Evolutionary conservation across 2,329 filamentous ascomycete species (phyloP).

Genomic region (Aciculosporium take): DNA sequence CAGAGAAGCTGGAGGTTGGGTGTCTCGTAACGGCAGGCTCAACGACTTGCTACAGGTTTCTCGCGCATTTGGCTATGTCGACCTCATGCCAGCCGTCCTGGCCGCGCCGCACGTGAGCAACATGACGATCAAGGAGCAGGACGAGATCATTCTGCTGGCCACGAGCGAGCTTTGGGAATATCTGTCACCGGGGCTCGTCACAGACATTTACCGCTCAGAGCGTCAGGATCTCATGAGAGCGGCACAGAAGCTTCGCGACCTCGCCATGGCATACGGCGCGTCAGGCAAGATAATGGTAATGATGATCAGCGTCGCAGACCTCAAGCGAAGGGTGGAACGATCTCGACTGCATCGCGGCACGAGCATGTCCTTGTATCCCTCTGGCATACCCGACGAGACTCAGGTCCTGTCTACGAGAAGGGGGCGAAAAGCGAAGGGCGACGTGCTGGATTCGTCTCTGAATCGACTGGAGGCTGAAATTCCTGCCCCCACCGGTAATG

Average conservation of each 20-base stretch:
- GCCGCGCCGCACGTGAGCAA: constrained; percentile 75
- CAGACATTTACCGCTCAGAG: constrained; percentile 80
- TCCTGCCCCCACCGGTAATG: constrained; percentile 75
- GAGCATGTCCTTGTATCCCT: constrained; percentile 74
- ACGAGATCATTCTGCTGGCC: constrained; percentile 86
- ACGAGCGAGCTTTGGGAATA: constrained; percentile 94
- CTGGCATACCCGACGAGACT: constrained; percentile 56
- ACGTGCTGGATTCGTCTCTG: constrained; percentile 71
- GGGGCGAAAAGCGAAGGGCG: constrained; percentile 46
- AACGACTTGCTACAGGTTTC: constrained; percentile 89
- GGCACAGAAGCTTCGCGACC: constrained; percentile 82
- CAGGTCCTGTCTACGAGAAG: constrained; percentile 50
- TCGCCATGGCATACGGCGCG: constrained; percentile 90
- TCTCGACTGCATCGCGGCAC: constrained; percentile 60
- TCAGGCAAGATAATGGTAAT: constrained; percentile 97
- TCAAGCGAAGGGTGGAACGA: constrained; percentile 69
- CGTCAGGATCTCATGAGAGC: constrained; percentile 85
- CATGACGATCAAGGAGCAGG: constrained; percentile 66
- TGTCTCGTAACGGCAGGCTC: constrained; percentile 83
- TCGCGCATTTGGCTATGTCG: constrained; percentile 85
- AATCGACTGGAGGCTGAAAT: constrained; percentile 81
- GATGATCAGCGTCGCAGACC: constrained; percentile 85
- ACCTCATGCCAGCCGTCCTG: constrained; percentile 83
- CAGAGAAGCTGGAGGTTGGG: constrained; percentile 86
- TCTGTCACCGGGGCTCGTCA: constrained; percentile 74